Conservation (phyloP, 2,329 filamentous ascomycete genomes). For the Pseudogymnoascus sp. region DNA sequence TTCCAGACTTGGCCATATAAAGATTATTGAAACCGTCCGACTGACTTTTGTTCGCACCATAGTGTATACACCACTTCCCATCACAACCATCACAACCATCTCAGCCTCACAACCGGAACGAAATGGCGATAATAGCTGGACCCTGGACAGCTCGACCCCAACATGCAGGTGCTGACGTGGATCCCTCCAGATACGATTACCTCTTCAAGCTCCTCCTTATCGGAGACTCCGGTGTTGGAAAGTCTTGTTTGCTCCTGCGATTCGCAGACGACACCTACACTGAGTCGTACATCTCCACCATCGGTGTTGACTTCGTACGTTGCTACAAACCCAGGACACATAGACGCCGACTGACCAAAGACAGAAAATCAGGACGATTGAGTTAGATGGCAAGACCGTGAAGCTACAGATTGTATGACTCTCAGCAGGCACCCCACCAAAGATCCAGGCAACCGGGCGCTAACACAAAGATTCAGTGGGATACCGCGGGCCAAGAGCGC, state of each 20-base stretch:
- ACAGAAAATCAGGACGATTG: slow-evolving; percentile 99
- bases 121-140: background rate
- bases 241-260: slow-evolving; percentile 95
- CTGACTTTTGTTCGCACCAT: slow-evolving; percentile 15
- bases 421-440: background rate
- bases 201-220: slow-evolving; percentile 99
- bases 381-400: slow-evolving; percentile 98
- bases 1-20: slow-evolving; percentile 3
- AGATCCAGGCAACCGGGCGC: background rate
- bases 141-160: background rate
- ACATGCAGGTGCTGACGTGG: slow-evolving; percentile 19
- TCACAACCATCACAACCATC: slow-evolving; percentile 21
- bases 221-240: slow-evolving; percentile 99
- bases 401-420: slow-evolving; percentile 93
- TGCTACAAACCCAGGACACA: background rate
- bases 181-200: slow-evolving; percentile 84
- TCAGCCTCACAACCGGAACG: slow-evolving; percentile 13
- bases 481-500: slow-evolving; percentile 96
- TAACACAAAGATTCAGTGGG: slow-evolving; percentile 60
- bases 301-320: slow-evolving; percentile 96
- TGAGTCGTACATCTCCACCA: slow-evolving; percentile 99
- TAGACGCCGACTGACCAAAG: background rate
- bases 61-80: slow-evolving; percentile 21
- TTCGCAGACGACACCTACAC: slow-evolving; percentile 99
- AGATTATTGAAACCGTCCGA: background rate